Base-by-base conservation (phyloP, 2,329 filamentous ascomycete genomes). In the Arthrobotrys iridis region DNA sequence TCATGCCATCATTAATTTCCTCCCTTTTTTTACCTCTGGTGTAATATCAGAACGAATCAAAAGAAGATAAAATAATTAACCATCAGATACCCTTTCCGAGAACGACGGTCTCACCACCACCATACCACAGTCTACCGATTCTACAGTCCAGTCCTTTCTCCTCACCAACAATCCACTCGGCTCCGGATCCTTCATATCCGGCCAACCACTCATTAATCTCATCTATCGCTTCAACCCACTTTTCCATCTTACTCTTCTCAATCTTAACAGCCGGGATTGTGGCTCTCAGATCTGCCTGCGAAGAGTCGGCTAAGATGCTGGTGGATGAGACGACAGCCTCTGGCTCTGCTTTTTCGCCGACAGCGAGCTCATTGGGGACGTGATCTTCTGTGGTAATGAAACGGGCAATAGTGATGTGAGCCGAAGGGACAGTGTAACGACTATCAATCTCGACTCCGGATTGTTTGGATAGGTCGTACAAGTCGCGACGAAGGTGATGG, bases 81-180 rank as follows among this genome's bases (percentile, higher is more conserved):
- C 10, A 43, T 52, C 20, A 76, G 11, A 76, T 59, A 30, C 72
- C 72, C 41, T 70, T 76, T 41, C 72, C 72, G 35, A 76, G 64
- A 4, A 70, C 72, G 15, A 96, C 85, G 2, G 88, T 90, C 77
- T 91, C 86, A 0, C 93, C 93, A 24, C 89, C 91, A 35, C 91
- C 94, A 83, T 97, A 97, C 93, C 93, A 98, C 46, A 97, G 82
- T 4, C 86, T 85, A 0, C 94, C 94, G 77, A 86, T 88, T 46
- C 92, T 87, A 71, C 88, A 88, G 79, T 94, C 91, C 64, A 97
- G 83, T 0, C 93, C 93, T 79, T 85, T 90, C 81, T 94, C 93
- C 79, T 96, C 88, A 0, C 94, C 93, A n/a, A 97, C 89, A 22
- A 91, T 84, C 93, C 94, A 97, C 80, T 95, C 91, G 0, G 90